Evolutionary conservation across 768 basidiomycete species (phyloP).

Genomic region (Mrakia gelida): DNA sequence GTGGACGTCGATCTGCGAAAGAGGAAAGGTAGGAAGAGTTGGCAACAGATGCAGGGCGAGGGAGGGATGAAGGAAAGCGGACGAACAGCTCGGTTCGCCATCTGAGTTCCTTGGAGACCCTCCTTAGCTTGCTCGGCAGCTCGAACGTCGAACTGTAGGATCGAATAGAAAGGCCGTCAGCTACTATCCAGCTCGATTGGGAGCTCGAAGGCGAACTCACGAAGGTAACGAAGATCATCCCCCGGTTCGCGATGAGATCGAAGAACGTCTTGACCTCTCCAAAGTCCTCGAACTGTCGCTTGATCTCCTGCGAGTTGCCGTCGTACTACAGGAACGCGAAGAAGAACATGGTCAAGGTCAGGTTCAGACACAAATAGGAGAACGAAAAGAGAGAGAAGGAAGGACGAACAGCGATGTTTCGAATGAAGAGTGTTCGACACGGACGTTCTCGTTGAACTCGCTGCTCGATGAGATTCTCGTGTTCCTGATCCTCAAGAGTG

Average conservation of each 20-base stretch:
- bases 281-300: slow-evolving; percentile 79
- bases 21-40: not conserved
- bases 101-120: slow-evolving; percentile 79
- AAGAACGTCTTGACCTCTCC: slow-evolving; percentile 97
- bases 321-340: slow-evolving; percentile 41
- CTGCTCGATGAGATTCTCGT: slow-evolving; percentile 88
- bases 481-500: slow-evolving; percentile 41
- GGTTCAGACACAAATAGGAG: not conserved
- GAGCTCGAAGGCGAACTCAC: slow-evolving; percentile 56
- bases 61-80: not conserved
- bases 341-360: not conserved
- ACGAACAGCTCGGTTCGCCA: slow-evolving; percentile 83
- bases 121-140: slow-evolving; percentile 90
- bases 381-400: not conserved
- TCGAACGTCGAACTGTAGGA: slow-evolving; percentile 74
- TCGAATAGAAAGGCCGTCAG: not conserved
- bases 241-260: slow-evolving; percentile 85
- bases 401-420: slow-evolving; percentile 91
- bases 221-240: slow-evolving; percentile 99
- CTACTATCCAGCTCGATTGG: too few species aligned
- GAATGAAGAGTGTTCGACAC: slow-evolving; percentile 91
- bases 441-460: slow-evolving; percentile 89
- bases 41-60: too few species aligned
- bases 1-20: slow-evolving; percentile 87
- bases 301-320: slow-evolving; percentile 59